Evolutionary conservation across 2,329 filamentous ascomycete species (phyloP).

Genomic region (Neopestalotiopsis clavispora): DNA sequence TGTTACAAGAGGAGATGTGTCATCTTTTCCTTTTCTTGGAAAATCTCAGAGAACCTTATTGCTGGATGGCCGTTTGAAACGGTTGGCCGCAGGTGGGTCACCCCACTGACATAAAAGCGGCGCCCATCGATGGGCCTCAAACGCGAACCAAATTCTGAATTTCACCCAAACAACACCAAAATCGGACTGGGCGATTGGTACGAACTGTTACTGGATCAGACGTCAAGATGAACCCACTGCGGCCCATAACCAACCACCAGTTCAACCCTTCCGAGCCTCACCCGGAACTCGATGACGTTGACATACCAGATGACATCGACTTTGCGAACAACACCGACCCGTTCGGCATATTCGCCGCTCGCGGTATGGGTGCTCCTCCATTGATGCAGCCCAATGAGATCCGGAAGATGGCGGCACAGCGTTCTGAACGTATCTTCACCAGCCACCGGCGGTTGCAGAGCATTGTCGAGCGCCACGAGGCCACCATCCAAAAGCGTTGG

Average conservation of each 20-base stretch:
- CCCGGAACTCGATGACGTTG: constrained; percentile 22
- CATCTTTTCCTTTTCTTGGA: too few relatives aligned
- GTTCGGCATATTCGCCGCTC: constrained; percentile 19
- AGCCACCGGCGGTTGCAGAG: constrained; percentile 22
- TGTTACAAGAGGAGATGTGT: too few relatives aligned
- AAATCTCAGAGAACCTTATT: too few relatives aligned
- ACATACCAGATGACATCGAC: constrained; percentile 15
- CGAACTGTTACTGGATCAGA: too few relatives aligned
- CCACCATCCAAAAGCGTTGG: constrained; percentile 58
- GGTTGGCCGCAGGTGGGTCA: too few relatives aligned
- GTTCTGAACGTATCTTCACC: background rate
- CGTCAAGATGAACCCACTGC: constrained; percentile 2
- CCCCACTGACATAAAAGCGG: too few relatives aligned
- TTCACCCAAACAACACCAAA: too few relatives aligned
- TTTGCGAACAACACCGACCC: constrained; percentile 22
- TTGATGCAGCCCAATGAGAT: too few relatives aligned
- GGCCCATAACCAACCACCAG: constrained; percentile 17
- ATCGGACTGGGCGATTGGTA: too few relatives aligned
- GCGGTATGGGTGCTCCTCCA: background rate
- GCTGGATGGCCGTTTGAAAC: too few relatives aligned
- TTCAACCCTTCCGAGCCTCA: constrained; percentile 26
- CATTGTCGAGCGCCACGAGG: constrained; percentile 56
- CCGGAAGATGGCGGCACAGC: background rate
- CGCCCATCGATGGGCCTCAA: too few relatives aligned
- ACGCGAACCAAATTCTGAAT: too few relatives aligned